These are phyloP conservation scores for Furcasterigmium sp. DNA, from an alignment of 2,329 filamentous ascomycete genomes.

Conservation along the genomic window DNA sequence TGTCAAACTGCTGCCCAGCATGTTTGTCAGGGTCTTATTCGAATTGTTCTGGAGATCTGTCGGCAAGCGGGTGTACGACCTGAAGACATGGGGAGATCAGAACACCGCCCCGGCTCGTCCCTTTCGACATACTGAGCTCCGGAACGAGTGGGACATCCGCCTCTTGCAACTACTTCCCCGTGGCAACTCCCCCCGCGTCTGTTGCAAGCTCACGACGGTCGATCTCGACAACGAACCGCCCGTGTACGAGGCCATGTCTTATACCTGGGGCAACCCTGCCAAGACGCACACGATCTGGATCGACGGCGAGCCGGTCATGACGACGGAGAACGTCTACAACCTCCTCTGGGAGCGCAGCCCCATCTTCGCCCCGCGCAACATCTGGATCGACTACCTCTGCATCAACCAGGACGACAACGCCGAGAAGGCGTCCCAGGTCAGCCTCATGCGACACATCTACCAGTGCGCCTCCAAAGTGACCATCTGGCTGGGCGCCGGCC, in stretches of 20 bases:
- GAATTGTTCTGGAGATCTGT: not conserved
- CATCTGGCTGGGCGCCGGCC: slow-evolving; percentile 26
- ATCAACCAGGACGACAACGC: slow-evolving; percentile 30
- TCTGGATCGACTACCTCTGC: slow-evolving; percentile 36
- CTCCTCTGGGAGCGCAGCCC: not conserved
- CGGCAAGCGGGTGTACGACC: not conserved
- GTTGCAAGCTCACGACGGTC: not conserved
- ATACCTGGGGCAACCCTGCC: slow-evolving; percentile 5
- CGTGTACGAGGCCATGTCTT: slow-evolving; percentile 7
- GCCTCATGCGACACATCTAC: slow-evolving; percentile 31
- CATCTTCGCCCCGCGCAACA: not conserved
- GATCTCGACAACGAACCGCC: not conserved
- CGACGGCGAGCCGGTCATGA: not conserved
- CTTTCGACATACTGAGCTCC: not conserved
- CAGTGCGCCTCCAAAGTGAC: slow-evolving; percentile 23
- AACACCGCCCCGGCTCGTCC: not conserved
- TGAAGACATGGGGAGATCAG: not conserved
- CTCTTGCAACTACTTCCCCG: not conserved
- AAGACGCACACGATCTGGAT: not conserved
- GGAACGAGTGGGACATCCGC: slow-evolving; percentile 1
- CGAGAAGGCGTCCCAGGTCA: slow-evolving; percentile 30
- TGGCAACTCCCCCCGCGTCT: not conserved
- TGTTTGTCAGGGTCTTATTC: not conserved
- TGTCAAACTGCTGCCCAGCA: not conserved
- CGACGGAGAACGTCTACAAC: not conserved